These are phyloP conservation scores for Comarum palustre DNA, from an alignment of 306 rosid genomes.

Conservation along the genomic window DNA sequence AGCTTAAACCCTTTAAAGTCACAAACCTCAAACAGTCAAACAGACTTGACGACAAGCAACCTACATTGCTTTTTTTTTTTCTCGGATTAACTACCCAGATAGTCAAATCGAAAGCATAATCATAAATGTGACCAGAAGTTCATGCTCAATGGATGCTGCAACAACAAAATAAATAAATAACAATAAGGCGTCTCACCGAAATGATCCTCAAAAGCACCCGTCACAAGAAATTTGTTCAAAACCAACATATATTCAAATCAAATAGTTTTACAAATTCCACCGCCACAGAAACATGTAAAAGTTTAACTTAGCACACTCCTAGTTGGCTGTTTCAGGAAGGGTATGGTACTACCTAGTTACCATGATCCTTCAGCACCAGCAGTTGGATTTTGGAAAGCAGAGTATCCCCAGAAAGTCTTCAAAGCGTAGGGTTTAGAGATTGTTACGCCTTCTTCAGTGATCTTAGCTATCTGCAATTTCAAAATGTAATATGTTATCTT, in stretches of 20 bases:
- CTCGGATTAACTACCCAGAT: too few species aligned
- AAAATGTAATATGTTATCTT: conserved; percentile 19
- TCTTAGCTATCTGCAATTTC: conserved; percentile 67
- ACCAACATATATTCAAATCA: neutral
- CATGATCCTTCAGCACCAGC: conserved; percentile 85
- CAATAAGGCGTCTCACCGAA: neutral
- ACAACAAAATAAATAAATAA: neutral
- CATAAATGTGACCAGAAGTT: conserved; percentile 1
- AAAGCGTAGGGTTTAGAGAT: conserved; percentile 63
- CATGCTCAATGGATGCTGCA: neutral
- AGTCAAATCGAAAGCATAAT: neutral
- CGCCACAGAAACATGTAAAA: conserved; percentile 5
- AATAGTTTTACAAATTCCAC: conserved; percentile 8
- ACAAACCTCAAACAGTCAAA: too few species aligned
- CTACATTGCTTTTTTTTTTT: too few species aligned
- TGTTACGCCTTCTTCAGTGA: conserved; percentile 71
- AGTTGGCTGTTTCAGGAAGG: conserved; percentile 7
- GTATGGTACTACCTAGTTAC: conserved; percentile 31
- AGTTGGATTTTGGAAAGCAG: conserved; percentile 76
- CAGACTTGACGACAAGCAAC: too few species aligned
- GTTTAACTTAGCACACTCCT: conserved; percentile 4
- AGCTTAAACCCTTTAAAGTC: too few species aligned
- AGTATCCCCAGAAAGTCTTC: conserved; percentile 83
- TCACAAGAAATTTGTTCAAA: neutral
- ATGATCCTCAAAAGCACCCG: conserved; percentile 2